A percentile compares a stretch with the other conserved stretches of the same genome.
phyloP scores from a whole-genome alignment of 2,329 filamentous ascomycete genomes.

The Myriangium duriaei region DNA sequence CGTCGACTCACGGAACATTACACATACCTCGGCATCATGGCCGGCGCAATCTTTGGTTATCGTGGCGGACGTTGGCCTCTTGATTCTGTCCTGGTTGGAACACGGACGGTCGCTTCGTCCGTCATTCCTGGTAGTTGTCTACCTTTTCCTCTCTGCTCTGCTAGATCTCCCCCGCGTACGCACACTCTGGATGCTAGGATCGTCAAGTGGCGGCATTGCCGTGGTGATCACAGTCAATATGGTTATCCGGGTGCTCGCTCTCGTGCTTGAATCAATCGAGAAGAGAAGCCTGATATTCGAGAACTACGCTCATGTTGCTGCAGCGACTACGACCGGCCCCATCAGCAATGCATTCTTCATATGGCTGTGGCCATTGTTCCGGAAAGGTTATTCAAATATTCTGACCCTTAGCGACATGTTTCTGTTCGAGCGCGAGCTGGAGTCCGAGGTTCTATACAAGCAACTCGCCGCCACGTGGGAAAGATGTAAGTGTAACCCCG shows the following conservation, averaged over 20 bases:
- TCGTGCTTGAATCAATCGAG: slow-evolving; percentile 29
- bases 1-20: neutral
- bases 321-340: slow-evolving; percentile 4
- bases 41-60: slow-evolving; percentile 3
- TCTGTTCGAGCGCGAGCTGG: slow-evolving; percentile 7
- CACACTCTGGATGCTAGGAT: slow-evolving; percentile 21
- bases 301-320: neutral
- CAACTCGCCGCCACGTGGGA: neutral
- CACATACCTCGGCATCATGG: slow-evolving; percentile 5
- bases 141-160: slow-evolving; percentile 9
- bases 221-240: slow-evolving; percentile 25
- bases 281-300: slow-evolving; percentile 1
- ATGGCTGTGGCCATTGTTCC: slow-evolving; percentile 10
- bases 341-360: slow-evolving; percentile 10
- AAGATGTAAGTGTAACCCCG: no score
- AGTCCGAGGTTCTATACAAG: slow-evolving; percentile 3
- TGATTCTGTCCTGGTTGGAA: slow-evolving; percentile 10
- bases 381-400: slow-evolving; percentile 4
- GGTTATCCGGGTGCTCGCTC: slow-evolving; percentile 24
- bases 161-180: slow-evolving; percentile 9
- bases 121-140: slow-evolving; percentile 10
- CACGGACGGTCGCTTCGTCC: slow-evolving; percentile 11
- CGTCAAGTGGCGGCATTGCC: slow-evolving; percentile 18
- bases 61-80: slow-evolving; percentile 2
- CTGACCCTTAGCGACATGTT: slow-evolving; percentile 9